Evolutionary conservation across 163 green algal genomes (phyloP).

Genomic region (Chlorella variabilis): DNA sequence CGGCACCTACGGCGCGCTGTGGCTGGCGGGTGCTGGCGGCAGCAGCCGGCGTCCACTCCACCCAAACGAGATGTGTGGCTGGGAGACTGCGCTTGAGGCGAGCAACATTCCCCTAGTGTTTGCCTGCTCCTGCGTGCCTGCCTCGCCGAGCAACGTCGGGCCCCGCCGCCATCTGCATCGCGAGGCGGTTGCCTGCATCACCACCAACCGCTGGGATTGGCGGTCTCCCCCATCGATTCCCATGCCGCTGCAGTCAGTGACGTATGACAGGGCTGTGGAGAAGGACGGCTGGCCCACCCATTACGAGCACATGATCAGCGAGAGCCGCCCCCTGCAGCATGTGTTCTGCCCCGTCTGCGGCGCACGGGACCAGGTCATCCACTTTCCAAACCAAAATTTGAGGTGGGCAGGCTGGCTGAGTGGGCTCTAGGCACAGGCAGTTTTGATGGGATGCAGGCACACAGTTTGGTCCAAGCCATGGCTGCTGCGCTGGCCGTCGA

Average conservation of each 20-base stretch:
- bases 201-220: too few species aligned
- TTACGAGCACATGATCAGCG: conserved; percentile 18
- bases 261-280: conserved; percentile 4
- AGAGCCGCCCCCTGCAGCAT: neutral
- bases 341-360: conserved; percentile 33
- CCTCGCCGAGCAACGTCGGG: too few species aligned
- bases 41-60: neutral
- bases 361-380: conserved; percentile 3
- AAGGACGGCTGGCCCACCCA: conserved; percentile 24
- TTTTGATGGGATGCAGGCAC: too few species aligned
- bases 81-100: conserved; percentile 9
- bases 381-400: neutral
- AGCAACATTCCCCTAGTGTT: neutral
- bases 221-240: too few species aligned
- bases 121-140: too few species aligned
- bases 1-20: neutral
- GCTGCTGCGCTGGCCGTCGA: too few species aligned
- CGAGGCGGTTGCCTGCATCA: neutral
- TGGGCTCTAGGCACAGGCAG: too few species aligned
- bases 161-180: neutral
- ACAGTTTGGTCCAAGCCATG: too few species aligned
- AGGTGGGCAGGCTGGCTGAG: neutral
- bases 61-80: conserved; percentile 20
- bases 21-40: neutral
- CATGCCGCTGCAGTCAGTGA: conserved; percentile 13